Base-by-base conservation (phyloP, 371 early-diverging fungal genomes). In the Aphelidium insulamus region DNA sequence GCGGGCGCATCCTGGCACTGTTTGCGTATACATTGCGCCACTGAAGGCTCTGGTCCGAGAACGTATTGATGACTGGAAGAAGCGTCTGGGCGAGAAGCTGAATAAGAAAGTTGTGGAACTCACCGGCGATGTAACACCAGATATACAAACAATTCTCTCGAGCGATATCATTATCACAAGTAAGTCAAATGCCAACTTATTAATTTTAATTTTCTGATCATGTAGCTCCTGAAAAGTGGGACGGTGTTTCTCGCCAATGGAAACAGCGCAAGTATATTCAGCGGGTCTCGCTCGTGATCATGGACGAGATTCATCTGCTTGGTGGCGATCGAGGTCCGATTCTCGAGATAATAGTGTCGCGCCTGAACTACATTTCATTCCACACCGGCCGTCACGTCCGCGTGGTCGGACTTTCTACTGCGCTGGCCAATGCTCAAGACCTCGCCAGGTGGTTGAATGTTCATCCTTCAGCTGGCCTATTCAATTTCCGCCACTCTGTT, bases 21-120 rank as follows among this genome's bases (percentile, higher is more conserved):
- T 88, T 45, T 83, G 97, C 1, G 85, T 98, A 5, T 98, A 98
- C 40, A 82, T 98, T 46, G 98, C 95, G 3, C 98, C 99, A n/a
- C 73, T 97, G 62, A 95, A 95, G 52, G 97, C 97, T 0, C 61
- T 98, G 28, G 95, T 97, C n/a, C 72, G 83, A 18, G 98, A 98
- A 54, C 72, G 97, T 33, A 81, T 86, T 7, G 54, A 44, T 3
- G 97, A 97, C 48, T 92, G 98, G 84, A 58, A 60, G 17, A 45
- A 52, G 16, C 74, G 88, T n/a, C 51, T 85, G 33, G 62, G 61
- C 0, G 63, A 66, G 0, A 62, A 69, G 0, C 73, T 87, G 78
- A 65, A 69, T 30, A 66, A 62, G 47, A 67, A 57, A 14, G 50
- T 92, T 33, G 85, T 90, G 9, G 99, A 98, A 58, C 61, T 94